Evolutionary conservation across 805 yeast species (phyloP).

Genomic region (Starmerella floris): DNA sequence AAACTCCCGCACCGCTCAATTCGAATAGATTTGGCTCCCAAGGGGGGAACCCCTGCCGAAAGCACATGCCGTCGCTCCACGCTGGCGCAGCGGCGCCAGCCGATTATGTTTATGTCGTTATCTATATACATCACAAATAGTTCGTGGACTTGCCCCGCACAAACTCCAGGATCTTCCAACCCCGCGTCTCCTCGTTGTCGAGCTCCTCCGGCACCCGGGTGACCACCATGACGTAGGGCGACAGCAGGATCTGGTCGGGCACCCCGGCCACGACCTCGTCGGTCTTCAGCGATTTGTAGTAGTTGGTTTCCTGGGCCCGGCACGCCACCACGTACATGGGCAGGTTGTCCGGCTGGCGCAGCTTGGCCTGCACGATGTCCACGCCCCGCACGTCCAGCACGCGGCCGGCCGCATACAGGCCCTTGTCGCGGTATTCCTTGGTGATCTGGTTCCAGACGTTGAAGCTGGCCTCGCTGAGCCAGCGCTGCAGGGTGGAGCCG

Average conservation of each 20-base stretch:
- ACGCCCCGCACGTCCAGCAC: constrained; percentile 91
- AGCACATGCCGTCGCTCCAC: too few species aligned
- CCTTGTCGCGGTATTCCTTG: constrained; percentile 83
- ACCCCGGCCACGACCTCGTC: constrained; percentile 94
- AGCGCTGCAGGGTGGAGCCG: constrained; percentile 60
- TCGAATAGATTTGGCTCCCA: too few species aligned
- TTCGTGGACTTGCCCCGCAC: constrained; percentile 87
- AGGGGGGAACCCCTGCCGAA: too few species aligned
- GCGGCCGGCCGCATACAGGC: constrained; percentile 77
- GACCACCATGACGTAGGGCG: constrained; percentile 92
- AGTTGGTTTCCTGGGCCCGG: constrained; percentile 89
- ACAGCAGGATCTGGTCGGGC: constrained; percentile 80
- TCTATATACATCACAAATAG: constrained; percentile 23
- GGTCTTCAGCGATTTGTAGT: constrained; percentile 77
- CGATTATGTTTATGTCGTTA: too few species aligned
- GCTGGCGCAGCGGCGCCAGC: too few species aligned
- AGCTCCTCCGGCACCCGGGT: constrained; percentile 88
- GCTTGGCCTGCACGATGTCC: constrained; percentile 76
- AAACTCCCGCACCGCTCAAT: too few species aligned
- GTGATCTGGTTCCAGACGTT: constrained; percentile 89
- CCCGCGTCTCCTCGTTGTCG: constrained; percentile 81
- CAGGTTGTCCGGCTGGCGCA: constrained; percentile 75
- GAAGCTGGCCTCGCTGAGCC: constrained; percentile 96
- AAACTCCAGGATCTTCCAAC: constrained; percentile 92
- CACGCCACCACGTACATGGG: constrained; percentile 91